phyloP scores from a whole-genome alignment of 2,329 filamentous ascomycete genomes.

The Cladosporium colombiae region DNA sequence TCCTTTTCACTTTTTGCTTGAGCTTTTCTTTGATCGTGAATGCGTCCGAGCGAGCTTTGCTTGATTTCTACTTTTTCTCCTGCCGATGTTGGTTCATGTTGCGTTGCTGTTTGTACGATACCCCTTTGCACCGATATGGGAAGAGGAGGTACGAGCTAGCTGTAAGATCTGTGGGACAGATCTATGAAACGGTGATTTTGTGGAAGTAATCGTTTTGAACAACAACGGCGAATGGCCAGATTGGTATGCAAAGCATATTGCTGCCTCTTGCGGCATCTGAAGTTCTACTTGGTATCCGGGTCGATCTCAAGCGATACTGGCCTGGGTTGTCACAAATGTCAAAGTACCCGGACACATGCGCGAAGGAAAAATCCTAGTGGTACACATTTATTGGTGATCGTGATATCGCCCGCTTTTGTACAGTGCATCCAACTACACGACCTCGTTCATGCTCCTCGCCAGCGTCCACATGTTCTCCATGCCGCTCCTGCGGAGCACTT shows the following conservation, averaged over 20 bases:
- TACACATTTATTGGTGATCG: neutral
- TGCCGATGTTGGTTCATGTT: neutral
- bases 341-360: neutral
- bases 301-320: neutral
- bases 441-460: slow-evolving; percentile 62
- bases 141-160: neutral
- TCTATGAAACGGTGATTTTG: too few relatives aligned
- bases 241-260: too few relatives aligned
- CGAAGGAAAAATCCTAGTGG: neutral
- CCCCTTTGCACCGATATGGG: neutral
- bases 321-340: neutral
- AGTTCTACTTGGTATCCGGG: too few relatives aligned
- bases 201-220: too few relatives aligned
- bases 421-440: too few relatives aligned
- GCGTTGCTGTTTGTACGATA: neutral
- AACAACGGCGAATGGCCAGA: too few relatives aligned
- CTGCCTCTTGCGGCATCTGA: too few relatives aligned
- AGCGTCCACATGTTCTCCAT: slow-evolving; percentile 95
- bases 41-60: neutral
- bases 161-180: too few relatives aligned
- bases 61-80: neutral
- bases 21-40: neutral
- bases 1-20: neutral
- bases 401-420: too few relatives aligned
- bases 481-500: slow-evolving; percentile 75